Conservation (phyloP, 1,284 basidiomycete genomes). For the Athelia psychrophila region DNA sequence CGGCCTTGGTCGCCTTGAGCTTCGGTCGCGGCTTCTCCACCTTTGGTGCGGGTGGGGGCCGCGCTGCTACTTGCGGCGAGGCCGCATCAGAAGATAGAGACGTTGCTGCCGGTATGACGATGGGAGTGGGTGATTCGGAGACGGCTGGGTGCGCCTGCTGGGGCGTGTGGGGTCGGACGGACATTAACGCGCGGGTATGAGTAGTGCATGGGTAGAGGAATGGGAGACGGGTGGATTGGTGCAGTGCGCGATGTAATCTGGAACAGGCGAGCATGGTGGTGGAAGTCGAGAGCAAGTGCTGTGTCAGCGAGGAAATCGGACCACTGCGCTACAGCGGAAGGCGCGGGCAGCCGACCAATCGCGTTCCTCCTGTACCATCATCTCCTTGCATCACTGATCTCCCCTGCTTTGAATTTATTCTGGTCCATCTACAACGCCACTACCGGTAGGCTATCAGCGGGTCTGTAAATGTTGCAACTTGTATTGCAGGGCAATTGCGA, state of each 20-base stretch:
- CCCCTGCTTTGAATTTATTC: neutral
- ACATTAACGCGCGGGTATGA: constrained; percentile 60
- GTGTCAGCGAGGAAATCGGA: neutral
- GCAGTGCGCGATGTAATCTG: constrained; percentile 1
- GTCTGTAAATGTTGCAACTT: too few species aligned
- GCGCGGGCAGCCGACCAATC: neutral
- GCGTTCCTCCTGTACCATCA: neutral
- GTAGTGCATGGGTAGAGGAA: constrained; percentile 15
- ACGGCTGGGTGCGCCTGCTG: constrained; percentile 26
- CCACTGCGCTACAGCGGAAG: neutral
- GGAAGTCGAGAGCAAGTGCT: constrained; percentile 3
- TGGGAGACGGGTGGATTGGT: constrained; percentile 9
- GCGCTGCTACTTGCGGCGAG: constrained; percentile 67
- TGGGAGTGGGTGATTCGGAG: constrained; percentile 44
- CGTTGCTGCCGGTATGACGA: constrained; percentile 43
- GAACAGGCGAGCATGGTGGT: constrained; percentile 2
- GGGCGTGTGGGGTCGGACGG: constrained; percentile 35
- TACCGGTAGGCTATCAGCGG: too few species aligned
- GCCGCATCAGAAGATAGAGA: constrained; percentile 55
- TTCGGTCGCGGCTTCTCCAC: constrained; percentile 61
- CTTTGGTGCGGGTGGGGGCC: constrained; percentile 66
- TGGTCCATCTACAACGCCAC: too few species aligned
- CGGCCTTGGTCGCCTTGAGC: constrained; percentile 78
- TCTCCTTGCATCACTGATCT: neutral
- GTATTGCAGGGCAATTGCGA: too few species aligned